Conservation (phyloP, 148 eudicot genomes). For the Vaccinium corymbosum region DNA sequence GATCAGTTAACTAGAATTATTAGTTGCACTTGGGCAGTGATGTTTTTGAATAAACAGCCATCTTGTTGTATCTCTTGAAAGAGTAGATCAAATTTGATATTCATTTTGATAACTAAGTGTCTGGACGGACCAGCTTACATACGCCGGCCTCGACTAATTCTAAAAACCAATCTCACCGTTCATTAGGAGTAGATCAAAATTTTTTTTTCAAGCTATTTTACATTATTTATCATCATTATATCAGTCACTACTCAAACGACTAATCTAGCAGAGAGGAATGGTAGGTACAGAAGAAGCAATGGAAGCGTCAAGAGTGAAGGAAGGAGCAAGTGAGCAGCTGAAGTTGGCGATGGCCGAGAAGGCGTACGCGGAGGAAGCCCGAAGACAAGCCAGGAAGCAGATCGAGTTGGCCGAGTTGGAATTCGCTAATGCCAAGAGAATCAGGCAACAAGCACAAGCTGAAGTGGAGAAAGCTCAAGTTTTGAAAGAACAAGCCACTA, state of each 20-base stretch:
- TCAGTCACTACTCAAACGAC: neutral
- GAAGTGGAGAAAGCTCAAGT: conserved; percentile 29
- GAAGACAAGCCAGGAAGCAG: conserved; percentile 25
- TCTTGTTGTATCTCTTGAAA: neutral
- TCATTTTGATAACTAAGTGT: too few relatives aligned
- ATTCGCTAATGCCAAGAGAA: conserved; percentile 30
- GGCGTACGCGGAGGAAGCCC: conserved; percentile 34
- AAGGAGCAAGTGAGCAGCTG: conserved; percentile 48
- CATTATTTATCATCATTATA: neutral
- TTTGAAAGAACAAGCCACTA: conserved; percentile 30
- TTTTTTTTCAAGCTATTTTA: neutral
- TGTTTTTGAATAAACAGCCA: neutral
- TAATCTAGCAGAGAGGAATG: neutral
- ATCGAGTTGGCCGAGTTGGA: conserved; percentile 37
- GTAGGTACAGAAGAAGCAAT: neutral
- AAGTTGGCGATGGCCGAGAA: conserved; percentile 42
- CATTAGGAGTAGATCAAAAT: too few relatives aligned
- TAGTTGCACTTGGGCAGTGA: neutral
- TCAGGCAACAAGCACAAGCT: conserved; percentile 30
- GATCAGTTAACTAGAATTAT: neutral
- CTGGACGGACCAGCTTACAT: too few relatives aligned
- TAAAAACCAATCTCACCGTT: too few relatives aligned
- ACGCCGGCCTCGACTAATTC: too few relatives aligned
- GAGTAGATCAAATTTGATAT: too few relatives aligned
- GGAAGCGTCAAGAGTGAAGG: conserved; percentile 27